Evolutionary conservation across 2,329 filamentous ascomycete species (phyloP).

Genomic region (Colletotrichum orbiculare): DNA sequence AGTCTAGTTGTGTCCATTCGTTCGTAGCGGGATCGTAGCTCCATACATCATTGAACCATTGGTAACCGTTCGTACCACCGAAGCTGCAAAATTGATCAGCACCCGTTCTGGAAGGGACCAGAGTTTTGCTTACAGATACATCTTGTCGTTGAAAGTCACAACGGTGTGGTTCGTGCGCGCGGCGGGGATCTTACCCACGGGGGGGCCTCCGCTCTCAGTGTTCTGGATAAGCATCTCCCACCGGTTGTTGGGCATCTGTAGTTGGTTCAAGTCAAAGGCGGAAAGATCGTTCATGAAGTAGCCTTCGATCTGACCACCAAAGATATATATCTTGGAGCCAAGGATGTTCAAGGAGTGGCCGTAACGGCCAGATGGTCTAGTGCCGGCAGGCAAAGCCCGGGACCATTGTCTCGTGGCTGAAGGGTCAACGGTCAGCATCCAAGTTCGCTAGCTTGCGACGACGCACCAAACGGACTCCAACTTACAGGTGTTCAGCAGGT

Average conservation of each 20-base stretch:
- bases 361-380: slow-evolving; percentile 89
- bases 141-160: slow-evolving; percentile 90
- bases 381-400: slow-evolving; percentile 86
- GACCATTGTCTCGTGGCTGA: slow-evolving; percentile 98
- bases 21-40: slow-evolving; percentile 88
- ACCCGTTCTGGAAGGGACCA: background rate
- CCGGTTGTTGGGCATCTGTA: slow-evolving; percentile 89
- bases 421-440: slow-evolving; percentile 9
- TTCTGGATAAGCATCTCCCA: slow-evolving; percentile 94
- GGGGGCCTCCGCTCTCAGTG: slow-evolving; percentile 69
- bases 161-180: slow-evolving; percentile 95
- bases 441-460: background rate
- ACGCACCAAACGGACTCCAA: slow-evolving; percentile 37
- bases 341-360: slow-evolving; percentile 97
- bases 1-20: slow-evolving; percentile 88
- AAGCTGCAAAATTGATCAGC: slow-evolving; percentile 68
- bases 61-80: slow-evolving; percentile 92
- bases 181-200: slow-evolving; percentile 76
- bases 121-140: slow-evolving; percentile 79
- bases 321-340: slow-evolving; percentile 96
- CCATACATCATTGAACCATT: slow-evolving; percentile 99
- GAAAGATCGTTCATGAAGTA: slow-evolving; percentile 98
- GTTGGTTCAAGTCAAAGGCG: slow-evolving; percentile 93
- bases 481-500: slow-evolving; percentile 97
- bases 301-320: slow-evolving; percentile 96